Percentiles rank a stretch among this genome's conserved stretches.
phyloP scores from a whole-genome alignment of 1,284 basidiomycete species.

The Microstroma glucosiphilum region DNA sequence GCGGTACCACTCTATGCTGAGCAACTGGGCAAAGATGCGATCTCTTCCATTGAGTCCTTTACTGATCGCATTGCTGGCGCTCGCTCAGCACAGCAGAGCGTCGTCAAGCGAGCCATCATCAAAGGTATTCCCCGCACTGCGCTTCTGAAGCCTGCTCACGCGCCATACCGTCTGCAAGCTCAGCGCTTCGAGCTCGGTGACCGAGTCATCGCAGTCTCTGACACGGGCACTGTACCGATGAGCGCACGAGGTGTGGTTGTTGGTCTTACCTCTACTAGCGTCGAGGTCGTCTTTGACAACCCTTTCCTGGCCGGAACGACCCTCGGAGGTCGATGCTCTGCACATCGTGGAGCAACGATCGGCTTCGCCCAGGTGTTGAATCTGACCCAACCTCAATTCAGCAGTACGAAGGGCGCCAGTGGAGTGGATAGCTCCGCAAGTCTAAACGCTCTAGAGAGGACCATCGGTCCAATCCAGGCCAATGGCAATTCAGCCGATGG shows the following conservation, averaged over 20 bases:
- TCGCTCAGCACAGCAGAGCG: constrained; percentile 34
- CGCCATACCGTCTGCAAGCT: constrained; percentile 79
- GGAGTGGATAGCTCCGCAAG: constrained; percentile 12
- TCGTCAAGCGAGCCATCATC: constrained; percentile 82
- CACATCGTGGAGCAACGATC: constrained; percentile 33
- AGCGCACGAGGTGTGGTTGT: constrained; percentile 89
- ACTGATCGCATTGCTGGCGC: constrained; percentile 61
- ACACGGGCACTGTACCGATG: constrained; percentile 82
- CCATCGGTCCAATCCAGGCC: constrained; percentile 27
- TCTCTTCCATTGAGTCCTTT: constrained; percentile 58
- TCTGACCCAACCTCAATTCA: constrained; percentile 43
- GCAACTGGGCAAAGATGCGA: constrained; percentile 66
- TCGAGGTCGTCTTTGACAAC: constrained; percentile 96
- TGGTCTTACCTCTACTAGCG: constrained; percentile 68
- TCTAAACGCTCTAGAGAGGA: constrained; percentile 28
- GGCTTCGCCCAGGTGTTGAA: constrained; percentile 41
- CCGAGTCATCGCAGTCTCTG: constrained; percentile 89
- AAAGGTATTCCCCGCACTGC: constrained; percentile 89
- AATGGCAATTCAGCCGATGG: constrained; percentile 16
- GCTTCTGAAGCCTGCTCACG: constrained; percentile 85
- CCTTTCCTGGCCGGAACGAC: constrained; percentile 89
- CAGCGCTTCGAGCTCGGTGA: constrained; percentile 91
- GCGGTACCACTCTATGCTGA: constrained; percentile 87
- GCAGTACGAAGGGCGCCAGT: neutral
- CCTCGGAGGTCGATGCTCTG: constrained; percentile 59